phyloP scores from a whole-genome alignment of 257 asterid genomes.

The Phtheirospermum japonicum region DNA sequence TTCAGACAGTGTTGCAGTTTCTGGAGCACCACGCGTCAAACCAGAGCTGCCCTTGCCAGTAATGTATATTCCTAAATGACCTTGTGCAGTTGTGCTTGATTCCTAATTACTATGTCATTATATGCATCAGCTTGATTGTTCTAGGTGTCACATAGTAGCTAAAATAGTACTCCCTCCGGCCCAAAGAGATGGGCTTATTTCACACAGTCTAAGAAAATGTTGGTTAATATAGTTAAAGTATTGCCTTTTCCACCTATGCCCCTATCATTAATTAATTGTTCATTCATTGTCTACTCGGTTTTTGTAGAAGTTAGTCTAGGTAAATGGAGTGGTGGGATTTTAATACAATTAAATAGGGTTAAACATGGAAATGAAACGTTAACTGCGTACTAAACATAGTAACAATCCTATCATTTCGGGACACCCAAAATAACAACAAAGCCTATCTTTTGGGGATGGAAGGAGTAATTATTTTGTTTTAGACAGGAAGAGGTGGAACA shows the following conservation, averaged over 20 bases:
- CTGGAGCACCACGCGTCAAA: conserved; percentile 87
- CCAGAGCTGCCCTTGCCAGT: conserved; percentile 82
- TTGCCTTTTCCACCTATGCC: too few relatives aligned
- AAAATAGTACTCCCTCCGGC: background rate
- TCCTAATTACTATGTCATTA: conserved; percentile 1
- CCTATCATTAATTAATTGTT: background rate
- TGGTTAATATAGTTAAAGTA: too few relatives aligned
- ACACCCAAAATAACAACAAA: too few relatives aligned
- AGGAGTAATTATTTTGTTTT: conserved; percentile 21
- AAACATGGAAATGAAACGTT: too few relatives aligned
- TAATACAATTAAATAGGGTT: too few relatives aligned
- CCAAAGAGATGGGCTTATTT: too few relatives aligned
- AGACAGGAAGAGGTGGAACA: conserved; percentile 88
- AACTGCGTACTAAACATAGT: too few relatives aligned
- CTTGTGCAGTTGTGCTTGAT: conserved; percentile 19
- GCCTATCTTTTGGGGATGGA: too few relatives aligned
- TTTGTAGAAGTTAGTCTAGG: background rate
- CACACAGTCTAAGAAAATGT: too few relatives aligned
- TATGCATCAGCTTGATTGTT: background rate
- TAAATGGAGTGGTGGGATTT: too few relatives aligned
- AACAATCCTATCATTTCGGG: too few relatives aligned
- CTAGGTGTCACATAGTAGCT: background rate
- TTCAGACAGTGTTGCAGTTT: conserved; percentile 49
- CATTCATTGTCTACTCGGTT: conserved; percentile 10
- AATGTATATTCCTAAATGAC: conserved; percentile 46